phyloP scores from a whole-genome alignment of 2,329 filamentous ascomycete species.

The Neocucurbitaria cava region DNA sequence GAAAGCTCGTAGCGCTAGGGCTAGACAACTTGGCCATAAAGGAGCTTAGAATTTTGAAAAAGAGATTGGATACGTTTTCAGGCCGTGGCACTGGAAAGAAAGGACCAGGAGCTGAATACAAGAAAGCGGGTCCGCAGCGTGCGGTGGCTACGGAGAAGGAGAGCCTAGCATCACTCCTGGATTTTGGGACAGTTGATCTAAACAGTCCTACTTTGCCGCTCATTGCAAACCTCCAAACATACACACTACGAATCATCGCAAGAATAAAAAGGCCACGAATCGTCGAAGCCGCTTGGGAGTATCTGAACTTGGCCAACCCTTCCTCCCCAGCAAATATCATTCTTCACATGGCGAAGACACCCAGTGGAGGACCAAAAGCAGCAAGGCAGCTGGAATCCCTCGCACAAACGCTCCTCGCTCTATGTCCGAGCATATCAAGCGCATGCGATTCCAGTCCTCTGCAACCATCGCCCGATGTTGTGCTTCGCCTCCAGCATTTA shows the following conservation, averaged over 20 bases:
- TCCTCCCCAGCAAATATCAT: constrained; percentile 68
- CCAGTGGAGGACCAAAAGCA: constrained; percentile 62
- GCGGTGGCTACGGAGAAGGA: constrained; percentile 46
- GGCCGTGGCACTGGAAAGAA: constrained; percentile 14
- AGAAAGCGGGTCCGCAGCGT: constrained; percentile 36
- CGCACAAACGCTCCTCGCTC: constrained; percentile 68
- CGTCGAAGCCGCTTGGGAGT: constrained; percentile 64
- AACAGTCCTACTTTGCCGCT: constrained; percentile 56
- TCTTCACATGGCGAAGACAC: constrained; percentile 54
- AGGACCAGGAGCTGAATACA: background rate
- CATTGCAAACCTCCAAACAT: constrained; percentile 69
- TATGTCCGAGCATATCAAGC: constrained; percentile 71
- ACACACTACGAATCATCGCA: constrained; percentile 69
- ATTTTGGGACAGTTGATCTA: constrained; percentile 59
- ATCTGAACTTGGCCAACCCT: constrained; percentile 60
- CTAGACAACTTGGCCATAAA: constrained; percentile 73
- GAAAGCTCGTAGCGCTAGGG: constrained; percentile 69
- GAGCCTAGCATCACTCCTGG: constrained; percentile 66
- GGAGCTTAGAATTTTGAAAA: constrained; percentile 72
- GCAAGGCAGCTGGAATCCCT: constrained; percentile 71
- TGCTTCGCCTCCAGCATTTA: constrained; percentile 69
- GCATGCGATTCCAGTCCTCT: constrained; percentile 68
- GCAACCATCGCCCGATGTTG: constrained; percentile 63
- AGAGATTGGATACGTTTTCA: constrained; percentile 59
- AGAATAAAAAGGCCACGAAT: constrained; percentile 65